Base-by-base conservation (phyloP, 2,329 filamentous ascomycete species). In the Xylaria sp. region DNA sequence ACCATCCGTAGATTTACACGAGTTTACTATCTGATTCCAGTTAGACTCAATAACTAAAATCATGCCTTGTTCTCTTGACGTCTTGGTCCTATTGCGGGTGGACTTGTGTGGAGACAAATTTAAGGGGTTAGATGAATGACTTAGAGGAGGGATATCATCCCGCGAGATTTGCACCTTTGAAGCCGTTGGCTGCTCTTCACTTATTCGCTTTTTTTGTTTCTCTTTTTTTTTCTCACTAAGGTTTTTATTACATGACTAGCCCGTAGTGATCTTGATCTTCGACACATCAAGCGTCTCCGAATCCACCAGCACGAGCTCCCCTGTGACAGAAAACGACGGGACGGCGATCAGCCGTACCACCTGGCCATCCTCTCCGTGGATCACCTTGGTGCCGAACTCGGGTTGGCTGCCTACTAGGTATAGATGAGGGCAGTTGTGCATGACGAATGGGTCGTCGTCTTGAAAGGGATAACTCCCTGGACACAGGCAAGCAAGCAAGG, bases 381-480 rank as follows among this genome's bases (percentile, higher is more conserved):
- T 90, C 1, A 90, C 78, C 33, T 85, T 87, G 2, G 91, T 94
- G 58, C 88, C 89, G 77, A 96, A 97, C 59, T 84, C 84, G 2
- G 93, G 90, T 78, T 97, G 94, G 73, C 92, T 94, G 17, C 94
- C 94, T 1, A 92, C 91, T 77, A 99, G 93, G 81, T 93, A 98
- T 36, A 99, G 83, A 75, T 99, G 95, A 2, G 96, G 96, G 69
- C 93, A 97, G 20, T 89, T 83, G 69, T 90, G 88, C 74, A 99
- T 85, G 49, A 98, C 91, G 75, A 98, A 96, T 0, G 93, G 94
- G 76, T 99, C 96, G 56, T 93, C 87, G 20, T 96, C 92, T 79
- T 98, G 94, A 80, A 97, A 99, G 0, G 96, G 96, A 76, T 98
- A 99, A 76, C 92, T 94, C 92, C 93, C 93, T 94, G 31, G 2